Evolutionary conservation across 1,139 yeast species (phyloP), one percentile per base, ranked within the genome.

Genomic region (Nakaseomyces kungkrabaensis): DNA sequence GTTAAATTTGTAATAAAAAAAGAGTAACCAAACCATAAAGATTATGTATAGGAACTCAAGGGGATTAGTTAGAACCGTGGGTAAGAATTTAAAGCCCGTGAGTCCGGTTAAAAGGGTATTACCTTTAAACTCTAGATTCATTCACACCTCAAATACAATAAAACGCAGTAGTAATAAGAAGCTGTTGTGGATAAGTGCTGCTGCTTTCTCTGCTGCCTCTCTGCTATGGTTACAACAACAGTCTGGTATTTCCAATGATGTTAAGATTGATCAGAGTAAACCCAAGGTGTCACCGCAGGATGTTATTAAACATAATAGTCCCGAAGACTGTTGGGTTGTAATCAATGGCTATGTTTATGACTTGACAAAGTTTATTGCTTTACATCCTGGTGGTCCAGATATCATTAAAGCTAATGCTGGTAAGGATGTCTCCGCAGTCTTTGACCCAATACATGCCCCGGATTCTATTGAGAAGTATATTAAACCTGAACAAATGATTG

Each of bases 301-400:
- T 49, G 73, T 79, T 7, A 66, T 70, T 5, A 68, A 76, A 61
- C 96, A 87, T 66, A 79, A 82, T 63, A 74, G 65, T 5, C 72
- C 72, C 34, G 85, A 82, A 51, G 92, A 85, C 62, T 83, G 96
- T 68, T 90, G 97, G 97, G 84, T 88, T 47, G 81, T 86, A 8
- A 79, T 90, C 52, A 83, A 88, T 57, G 89, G 89, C 48, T 80
- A 85, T 45, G 96, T 86, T 36, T 82, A 88, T 64, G 88, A 92
- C 65, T 75, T 90, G 56, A 85, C 97, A 0, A 78, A 79, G 36
- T 92, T 92, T 62, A 72, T 86, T 51, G 72, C 79, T 26, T 74
- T 79, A 45, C 98, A 92, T 67, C 97, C 97, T 0, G 98, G 97
- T 53, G 98, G 97, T 2, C 77, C 76, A 53, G 74, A 75, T 31